These are phyloP conservation scores for Yamadazyma triangularis DNA, from an alignment of 1,139 yeast genomes.

Conservation along the genomic window DNA sequence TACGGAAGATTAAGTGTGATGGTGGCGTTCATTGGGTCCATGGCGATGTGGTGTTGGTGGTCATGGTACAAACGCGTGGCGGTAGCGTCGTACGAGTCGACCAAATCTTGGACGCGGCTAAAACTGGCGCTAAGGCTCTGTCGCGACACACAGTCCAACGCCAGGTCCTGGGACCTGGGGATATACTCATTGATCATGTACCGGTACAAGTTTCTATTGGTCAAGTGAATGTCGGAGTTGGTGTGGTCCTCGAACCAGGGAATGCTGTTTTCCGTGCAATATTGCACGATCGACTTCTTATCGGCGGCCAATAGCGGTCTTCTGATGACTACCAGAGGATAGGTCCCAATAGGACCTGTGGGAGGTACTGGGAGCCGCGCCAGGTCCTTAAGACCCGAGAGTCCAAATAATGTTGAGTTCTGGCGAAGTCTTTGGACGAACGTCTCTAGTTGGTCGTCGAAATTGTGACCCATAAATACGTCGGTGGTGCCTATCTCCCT, in stretches of 20 bases:
- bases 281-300: conserved; percentile 43
- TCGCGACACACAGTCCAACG: no score
- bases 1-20: no score
- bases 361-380: conserved; percentile 24
- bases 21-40: no score
- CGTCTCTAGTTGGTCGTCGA: conserved; percentile 72
- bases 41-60: no score
- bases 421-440: conserved; percentile 50
- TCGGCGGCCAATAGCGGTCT: conserved; percentile 52
- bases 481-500: conserved; percentile 18
- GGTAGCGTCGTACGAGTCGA: no score
- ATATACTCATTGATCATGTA: conserved; percentile 22
- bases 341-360: conserved; percentile 11
- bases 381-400: conserved; percentile 34
- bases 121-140: no score
- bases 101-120: no score
- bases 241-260: conserved; percentile 70
- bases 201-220: conserved; percentile 51
- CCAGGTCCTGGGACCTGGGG: no score
- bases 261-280: conserved; percentile 38
- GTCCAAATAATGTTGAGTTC: conserved; percentile 58
- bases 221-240: conserved; percentile 49
- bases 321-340: conserved; percentile 19
- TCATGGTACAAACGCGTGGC: no score
- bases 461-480: conserved; percentile 61